These are phyloP conservation scores for Ganoderma lingzhi DNA, from an alignment of 1,284 basidiomycete genomes.

Conservation along the genomic window DNA sequence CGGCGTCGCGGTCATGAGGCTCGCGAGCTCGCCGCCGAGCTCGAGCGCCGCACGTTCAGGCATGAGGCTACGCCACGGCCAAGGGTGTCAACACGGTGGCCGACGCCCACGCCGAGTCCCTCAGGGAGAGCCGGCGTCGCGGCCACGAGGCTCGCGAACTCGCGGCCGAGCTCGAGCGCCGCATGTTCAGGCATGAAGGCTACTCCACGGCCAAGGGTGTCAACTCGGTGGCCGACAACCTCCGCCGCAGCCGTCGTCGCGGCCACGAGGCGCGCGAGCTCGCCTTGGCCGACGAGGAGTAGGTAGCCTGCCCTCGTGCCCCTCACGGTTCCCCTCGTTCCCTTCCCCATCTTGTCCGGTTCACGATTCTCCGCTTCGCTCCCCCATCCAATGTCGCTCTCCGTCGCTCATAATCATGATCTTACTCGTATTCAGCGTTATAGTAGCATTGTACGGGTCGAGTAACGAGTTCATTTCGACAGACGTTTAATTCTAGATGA, in stretches of 20 bases:
- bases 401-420: background rate
- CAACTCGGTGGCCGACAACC: background rate
- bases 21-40: background rate
- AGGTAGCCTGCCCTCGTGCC: background rate
- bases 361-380: background rate
- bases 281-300: background rate
- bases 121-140: background rate
- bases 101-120: background rate
- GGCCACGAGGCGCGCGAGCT: background rate
- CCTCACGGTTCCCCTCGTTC: background rate
- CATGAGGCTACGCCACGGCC: no score
- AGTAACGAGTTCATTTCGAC: background rate
- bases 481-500: background rate
- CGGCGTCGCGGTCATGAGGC: background rate
- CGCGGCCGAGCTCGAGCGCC: background rate
- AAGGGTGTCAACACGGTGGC: no score
- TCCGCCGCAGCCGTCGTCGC: background rate
- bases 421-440: slow-evolving; percentile 1
- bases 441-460: background rate
- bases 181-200: background rate
- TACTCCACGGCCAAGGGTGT: background rate
- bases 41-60: no score
- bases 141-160: slow-evolving; percentile 1
- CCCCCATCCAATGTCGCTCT: background rate
- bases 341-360: background rate